Percentiles rank a stretch among this genome's conserved stretches.
Evolutionary conservation across 2,329 filamentous ascomycete species (phyloP).

Genomic region (Bipolaris oryzae): DNA sequence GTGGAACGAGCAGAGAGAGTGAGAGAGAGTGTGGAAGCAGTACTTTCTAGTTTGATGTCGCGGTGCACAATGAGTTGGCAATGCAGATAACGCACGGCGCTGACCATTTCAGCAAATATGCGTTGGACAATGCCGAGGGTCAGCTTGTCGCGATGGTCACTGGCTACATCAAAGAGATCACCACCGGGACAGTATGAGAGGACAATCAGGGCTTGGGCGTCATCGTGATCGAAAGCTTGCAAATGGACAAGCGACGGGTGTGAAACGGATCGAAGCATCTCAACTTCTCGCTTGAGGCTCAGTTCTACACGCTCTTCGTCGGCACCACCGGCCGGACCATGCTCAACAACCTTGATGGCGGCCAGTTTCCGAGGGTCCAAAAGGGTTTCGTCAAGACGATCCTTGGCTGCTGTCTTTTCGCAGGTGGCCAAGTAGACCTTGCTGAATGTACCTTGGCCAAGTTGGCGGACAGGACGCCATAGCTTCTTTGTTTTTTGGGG

Average conservation of each 20-base stretch:
- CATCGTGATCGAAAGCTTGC: constrained; percentile 88
- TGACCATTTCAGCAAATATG: constrained; percentile 88
- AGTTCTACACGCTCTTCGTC: constrained; percentile 93
- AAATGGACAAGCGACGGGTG: constrained; percentile 91
- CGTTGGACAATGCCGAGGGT: constrained; percentile 74
- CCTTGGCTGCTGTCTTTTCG: constrained; percentile 59
- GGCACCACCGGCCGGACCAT: constrained; percentile 89
- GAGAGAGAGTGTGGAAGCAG: constrained; percentile 48
- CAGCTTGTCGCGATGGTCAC: constrained; percentile 70
- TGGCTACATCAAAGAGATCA: constrained; percentile 92
- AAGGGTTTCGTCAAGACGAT: constrained; percentile 53
- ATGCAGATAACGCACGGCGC: constrained; percentile 86
- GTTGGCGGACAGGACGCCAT: constrained; percentile 78
- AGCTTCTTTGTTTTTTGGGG: constrained; percentile 75
- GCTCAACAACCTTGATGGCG: constrained; percentile 93
- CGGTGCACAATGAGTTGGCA: constrained; percentile 86
- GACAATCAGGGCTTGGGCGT: constrained; percentile 80
- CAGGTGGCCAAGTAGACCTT: constrained; percentile 90
- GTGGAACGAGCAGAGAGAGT: constrained; percentile 16
- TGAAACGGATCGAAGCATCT: constrained; percentile 85
- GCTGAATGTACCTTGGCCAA: constrained; percentile 95
- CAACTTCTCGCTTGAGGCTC: constrained; percentile 90
- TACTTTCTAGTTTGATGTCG: constrained; percentile 98
- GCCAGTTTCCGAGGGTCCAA: constrained; percentile 80
- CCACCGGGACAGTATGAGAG: constrained; percentile 92